Evolutionary conservation across 352 stramenopile genomes (phyloP).

Genomic region (Phytophthora citrophthora): DNA sequence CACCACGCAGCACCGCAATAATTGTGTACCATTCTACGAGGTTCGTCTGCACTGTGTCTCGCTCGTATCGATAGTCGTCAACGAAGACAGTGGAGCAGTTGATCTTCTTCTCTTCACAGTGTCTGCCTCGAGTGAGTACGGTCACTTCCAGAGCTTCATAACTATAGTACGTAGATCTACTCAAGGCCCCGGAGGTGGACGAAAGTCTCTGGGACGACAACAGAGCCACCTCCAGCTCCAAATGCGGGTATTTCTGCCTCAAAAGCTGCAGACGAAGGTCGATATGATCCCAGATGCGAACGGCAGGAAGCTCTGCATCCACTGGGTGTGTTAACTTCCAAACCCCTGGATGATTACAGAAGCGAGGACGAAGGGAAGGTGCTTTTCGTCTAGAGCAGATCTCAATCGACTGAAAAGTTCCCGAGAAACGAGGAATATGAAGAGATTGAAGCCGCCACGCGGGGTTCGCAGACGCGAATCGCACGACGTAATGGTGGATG

Average conservation of each 20-base stretch:
- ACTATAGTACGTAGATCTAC: constrained; percentile 10
- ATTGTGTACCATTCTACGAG: constrained; percentile 39
- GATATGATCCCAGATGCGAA: constrained; percentile 43
- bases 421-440: background rate
- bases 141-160: constrained; percentile 38
- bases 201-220: constrained; percentile 26
- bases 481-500: constrained; percentile 40
- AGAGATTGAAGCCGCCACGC: constrained; percentile 4
- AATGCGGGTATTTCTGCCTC: constrained; percentile 31
- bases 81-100: constrained; percentile 43
- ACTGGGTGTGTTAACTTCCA: constrained; percentile 39
- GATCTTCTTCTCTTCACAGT: constrained; percentile 5
- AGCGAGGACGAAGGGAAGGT: constrained; percentile 16
- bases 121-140: constrained; percentile 37
- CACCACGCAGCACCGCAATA: constrained; percentile 38
- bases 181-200: constrained; percentile 11
- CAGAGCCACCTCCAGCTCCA: constrained; percentile 36
- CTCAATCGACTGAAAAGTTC: too few relatives aligned
- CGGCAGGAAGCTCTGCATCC: constrained; percentile 1
- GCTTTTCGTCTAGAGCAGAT: background rate
- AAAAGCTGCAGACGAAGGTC: constrained; percentile 29
- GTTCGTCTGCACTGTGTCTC: constrained; percentile 42
- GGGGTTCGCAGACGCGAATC: background rate
- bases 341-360: constrained; percentile 33
- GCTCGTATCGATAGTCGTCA: constrained; percentile 67